Base-by-base conservation (phyloP, 1,139 yeast genomes). In the Suhomyces atakaporum region DNA sequence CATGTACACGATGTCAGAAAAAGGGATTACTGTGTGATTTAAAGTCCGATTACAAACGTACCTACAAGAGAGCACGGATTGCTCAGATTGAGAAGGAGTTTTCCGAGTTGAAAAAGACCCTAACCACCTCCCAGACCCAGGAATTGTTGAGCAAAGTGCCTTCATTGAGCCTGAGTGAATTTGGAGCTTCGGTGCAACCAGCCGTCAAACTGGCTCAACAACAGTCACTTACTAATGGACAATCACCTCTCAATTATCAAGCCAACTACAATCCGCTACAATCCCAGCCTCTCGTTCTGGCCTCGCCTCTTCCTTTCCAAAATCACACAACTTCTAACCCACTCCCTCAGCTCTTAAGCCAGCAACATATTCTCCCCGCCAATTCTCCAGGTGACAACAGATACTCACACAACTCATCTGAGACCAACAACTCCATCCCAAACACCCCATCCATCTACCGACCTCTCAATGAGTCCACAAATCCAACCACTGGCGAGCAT, bases 61-160 rank as follows among this genome's bases (percentile, higher is more conserved):
- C 96, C 0, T 85, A 86, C 47, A 92, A 90, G 54, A 69, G 97
- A 37, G 94, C 90, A 4, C 74, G 94, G 37, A 76, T 89, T 33
- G 92, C 86, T 18, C 87, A 84, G 54, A 81, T 92, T 35, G 97
- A 90, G 54, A 75, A 73, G 49, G 95, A 90, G 56, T 84, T 84
- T 49, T 71, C 74, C 38, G 86, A 79, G 47, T 63, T 90, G 45
- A 77, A 84, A 49, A 70, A 73, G 46, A 74, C 79, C 27, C 60
- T 87, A 39, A 75, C 77, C 12, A 63, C 69, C 16, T 60, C 73
- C 5, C 77, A 74, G 36, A 76, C 79, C 2, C 71, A 73, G 3
- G 79, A 74, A 28, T 51, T 75, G 16, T 44, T 75, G 33, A 44
- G 47, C 11, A 62, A 53, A 39, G 62, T 61, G 18, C 72, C 71